Evolutionary conservation across 768 basidiomycete species (phyloP).

Genomic region (Phylloporus arenicola): DNA sequence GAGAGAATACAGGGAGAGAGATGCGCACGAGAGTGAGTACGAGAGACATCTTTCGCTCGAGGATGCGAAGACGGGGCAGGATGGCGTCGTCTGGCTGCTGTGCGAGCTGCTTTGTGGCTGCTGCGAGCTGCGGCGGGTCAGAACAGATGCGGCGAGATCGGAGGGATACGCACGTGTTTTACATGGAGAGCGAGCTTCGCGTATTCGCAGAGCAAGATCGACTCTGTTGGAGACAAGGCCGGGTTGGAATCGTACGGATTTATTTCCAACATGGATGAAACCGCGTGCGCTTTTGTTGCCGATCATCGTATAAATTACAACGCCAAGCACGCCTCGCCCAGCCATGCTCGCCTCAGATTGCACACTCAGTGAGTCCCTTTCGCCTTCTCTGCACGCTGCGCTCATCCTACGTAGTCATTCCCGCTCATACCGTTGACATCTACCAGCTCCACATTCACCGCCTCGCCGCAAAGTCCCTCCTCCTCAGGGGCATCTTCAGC

Average conservation of each 20-base stretch:
- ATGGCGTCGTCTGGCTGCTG: constrained; percentile 75
- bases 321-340: neutral
- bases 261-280: constrained; percentile 30
- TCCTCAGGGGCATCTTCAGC: constrained; percentile 66
- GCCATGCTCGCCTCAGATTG: constrained; percentile 43
- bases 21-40: constrained; percentile 79
- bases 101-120: constrained; percentile 62
- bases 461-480: constrained; percentile 74
- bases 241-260: constrained; percentile 77
- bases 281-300: neutral
- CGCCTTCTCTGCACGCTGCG: neutral
- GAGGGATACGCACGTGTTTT: constrained; percentile 49
- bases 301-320: too few species aligned
- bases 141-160: neutral
- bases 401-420: constrained; percentile 36
- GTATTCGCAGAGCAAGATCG: constrained; percentile 88
- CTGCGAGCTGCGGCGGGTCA: constrained; percentile 45
- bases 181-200: constrained; percentile 80
- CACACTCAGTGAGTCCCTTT: constrained; percentile 53
- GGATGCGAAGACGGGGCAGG: constrained; percentile 64
- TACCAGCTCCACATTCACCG: constrained; percentile 73
- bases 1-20: neutral
- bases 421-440: constrained; percentile 28
- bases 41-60: constrained; percentile 94
- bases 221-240: constrained; percentile 60